phyloP scores from a whole-genome alignment of 2,329 filamentous ascomycete genomes.

The Phyllosticta citrichinensis region DNA sequence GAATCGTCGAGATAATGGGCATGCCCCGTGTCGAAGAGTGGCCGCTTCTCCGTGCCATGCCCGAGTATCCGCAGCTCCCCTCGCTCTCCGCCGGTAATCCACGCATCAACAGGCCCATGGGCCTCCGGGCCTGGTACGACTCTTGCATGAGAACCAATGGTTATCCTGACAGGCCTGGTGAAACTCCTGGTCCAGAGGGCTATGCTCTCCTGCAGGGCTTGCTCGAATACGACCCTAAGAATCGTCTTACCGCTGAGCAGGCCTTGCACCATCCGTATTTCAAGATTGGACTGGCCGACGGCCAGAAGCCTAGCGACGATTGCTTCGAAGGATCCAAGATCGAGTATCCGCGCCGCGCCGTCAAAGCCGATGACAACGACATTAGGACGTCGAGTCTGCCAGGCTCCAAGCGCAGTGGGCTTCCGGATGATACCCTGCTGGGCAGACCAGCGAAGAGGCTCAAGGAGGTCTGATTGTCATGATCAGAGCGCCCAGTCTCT shows the following conservation, averaged over 20 bases:
- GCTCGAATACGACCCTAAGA: constrained; percentile 86
- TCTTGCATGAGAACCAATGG: constrained; percentile 38
- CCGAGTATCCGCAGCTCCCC: constrained; percentile 67
- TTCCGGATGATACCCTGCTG: constrained; percentile 71
- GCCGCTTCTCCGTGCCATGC: constrained; percentile 76
- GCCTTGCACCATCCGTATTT: constrained; percentile 92
- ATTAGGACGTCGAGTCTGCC: constrained; percentile 83
- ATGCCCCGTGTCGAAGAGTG: constrained; percentile 80
- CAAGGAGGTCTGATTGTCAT: constrained; percentile 32
- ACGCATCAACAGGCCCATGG: constrained; percentile 42
- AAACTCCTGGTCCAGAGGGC: constrained; percentile 51
- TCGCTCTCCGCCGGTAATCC: constrained; percentile 37
- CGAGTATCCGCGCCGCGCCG: constrained; percentile 81
- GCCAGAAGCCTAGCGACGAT: constrained; percentile 61
- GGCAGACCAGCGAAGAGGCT: constrained; percentile 44
- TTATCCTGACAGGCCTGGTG: constrained; percentile 25
- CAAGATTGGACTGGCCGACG: constrained; percentile 37
- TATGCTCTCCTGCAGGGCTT: constrained; percentile 72
- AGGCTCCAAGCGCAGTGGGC: constrained; percentile 78
- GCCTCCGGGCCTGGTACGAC: constrained; percentile 59
- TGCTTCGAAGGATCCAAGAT: constrained; percentile 85
- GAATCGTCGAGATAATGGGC: constrained; percentile 94
- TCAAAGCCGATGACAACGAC: constrained; percentile 92
- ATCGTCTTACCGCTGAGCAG: constrained; percentile 75
- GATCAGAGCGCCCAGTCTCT: neutral